Conservation (phyloP, 2,329 filamentous ascomycete genomes). For the Pestalotiopsis sp. region DNA sequence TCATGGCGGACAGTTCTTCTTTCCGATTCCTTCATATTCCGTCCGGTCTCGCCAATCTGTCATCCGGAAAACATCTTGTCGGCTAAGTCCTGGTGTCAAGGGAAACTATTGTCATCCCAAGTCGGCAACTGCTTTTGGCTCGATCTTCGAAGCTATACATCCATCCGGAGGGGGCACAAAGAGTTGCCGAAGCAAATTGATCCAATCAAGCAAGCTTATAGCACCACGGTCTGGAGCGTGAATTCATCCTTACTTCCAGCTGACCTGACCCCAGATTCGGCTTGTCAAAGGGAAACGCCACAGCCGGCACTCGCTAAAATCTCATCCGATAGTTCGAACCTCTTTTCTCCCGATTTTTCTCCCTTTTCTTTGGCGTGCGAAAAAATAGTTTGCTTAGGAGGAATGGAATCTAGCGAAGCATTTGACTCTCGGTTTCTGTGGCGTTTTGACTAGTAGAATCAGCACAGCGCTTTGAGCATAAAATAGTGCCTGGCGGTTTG, state of each 20-base stretch:
- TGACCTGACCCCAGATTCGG: too few species aligned
- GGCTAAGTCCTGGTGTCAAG: neutral
- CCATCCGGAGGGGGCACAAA: neutral
- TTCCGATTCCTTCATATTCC: too few species aligned
- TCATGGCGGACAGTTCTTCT: too few species aligned
- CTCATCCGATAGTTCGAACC: too few species aligned
- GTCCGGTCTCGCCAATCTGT: neutral
- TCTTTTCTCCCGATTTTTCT: too few species aligned
- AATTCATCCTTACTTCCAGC: neutral
- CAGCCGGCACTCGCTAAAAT: too few species aligned
- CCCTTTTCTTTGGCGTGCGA: too few species aligned
- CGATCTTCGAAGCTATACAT: neutral
- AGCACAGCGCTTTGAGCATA: neutral
- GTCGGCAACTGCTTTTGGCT: neutral
- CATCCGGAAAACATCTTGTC: neutral
- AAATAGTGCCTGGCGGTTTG: neutral
- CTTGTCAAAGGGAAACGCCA: too few species aligned
- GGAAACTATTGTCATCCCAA: neutral
- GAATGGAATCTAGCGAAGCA: too few species aligned
- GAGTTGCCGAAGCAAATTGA: neutral
- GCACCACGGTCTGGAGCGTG: neutral
- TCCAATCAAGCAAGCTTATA: neutral
- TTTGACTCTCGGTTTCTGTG: neutral
- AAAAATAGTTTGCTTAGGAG: too few species aligned
- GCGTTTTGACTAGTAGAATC: neutral